phyloP scores from a whole-genome alignment of 2,329 filamentous ascomycete genomes.

The Cladosporium velox region DNA sequence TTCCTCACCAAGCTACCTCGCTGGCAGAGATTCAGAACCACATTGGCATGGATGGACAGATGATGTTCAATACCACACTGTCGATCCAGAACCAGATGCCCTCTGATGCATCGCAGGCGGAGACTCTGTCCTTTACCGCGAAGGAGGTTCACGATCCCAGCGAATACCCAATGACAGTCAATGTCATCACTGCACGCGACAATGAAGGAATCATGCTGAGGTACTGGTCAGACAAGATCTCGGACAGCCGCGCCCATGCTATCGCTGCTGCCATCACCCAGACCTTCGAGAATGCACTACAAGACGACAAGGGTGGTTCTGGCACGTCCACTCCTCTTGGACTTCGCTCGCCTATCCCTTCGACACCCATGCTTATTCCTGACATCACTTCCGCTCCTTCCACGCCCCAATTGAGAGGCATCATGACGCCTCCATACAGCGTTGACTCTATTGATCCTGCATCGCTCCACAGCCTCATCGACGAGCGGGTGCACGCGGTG shows the following conservation, averaged over 20 bases:
- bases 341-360: background rate
- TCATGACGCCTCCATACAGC: conserved; percentile 8
- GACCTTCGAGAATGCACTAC: conserved; percentile 17
- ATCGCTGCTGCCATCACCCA: conserved; percentile 18
- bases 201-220: conserved; percentile 19
- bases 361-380: conserved; percentile 12
- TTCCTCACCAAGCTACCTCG: conserved; percentile 23
- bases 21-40: conserved; percentile 63
- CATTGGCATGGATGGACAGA: conserved; percentile 62
- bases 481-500: conserved; percentile 18
- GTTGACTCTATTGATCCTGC: conserved; percentile 3
- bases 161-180: conserved; percentile 21
- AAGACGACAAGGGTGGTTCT: conserved; percentile 4
- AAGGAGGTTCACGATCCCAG: conserved; percentile 18
- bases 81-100: conserved; percentile 50
- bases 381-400: conserved; percentile 11
- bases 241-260: conserved; percentile 16
- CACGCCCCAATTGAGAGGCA: conserved; percentile 11
- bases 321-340: conserved; percentile 1
- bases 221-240: conserved; percentile 21
- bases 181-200: conserved; percentile 15
- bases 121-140: conserved; percentile 14
- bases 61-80: conserved; percentile 22
- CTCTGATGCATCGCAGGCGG: conserved; percentile 7
- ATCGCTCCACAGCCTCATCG: conserved; percentile 15